Evolutionary conservation across 2,329 filamentous ascomycete genomes (phyloP), one percentile per base, ranked within the genome.

Genomic region (Microcyclospora pomicola): DNA sequence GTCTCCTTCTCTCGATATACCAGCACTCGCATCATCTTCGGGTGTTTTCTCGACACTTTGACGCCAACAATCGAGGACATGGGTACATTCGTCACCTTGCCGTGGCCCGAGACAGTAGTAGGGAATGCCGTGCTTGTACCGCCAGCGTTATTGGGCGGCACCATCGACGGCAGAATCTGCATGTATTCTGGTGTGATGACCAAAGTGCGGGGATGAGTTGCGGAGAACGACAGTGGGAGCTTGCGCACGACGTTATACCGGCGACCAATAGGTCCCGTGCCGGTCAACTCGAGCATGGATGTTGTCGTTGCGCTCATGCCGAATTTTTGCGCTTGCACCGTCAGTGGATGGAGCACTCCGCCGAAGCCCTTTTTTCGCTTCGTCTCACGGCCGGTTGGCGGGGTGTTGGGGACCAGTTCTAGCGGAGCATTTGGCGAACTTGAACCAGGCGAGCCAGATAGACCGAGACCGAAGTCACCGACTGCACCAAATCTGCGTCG

Each of bases 131-230:
- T 24, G 19, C 19, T 24, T 9, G 71, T 71, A 6, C 36, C 33
- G 3, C 27, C 15, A 33, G 46, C 45, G 12, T 52, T 47, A 31
- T 54, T 55, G 2, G 51, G 51, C 12, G 30, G 30, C 9, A 31
- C 14, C 14, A n/a, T n/a, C 16, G 64, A 62, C 2, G 83, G 82
- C 71, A 85, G 80, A 50, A 92, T 85, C 59, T 88, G 82, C 44
- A 92, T 75, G 57, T 87, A 91, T 56, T 92, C 84, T 42, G 82
- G 82, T 50, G 88, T 83, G 47, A 92, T 83, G 34, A 81, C 77
- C 31, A 91, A 65, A 9, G 84, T 73, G 41, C 82, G 75, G 49
- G 86, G 80, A 42, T 82, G 82, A 52, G 80, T 73, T 3, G 75
- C 77, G 31, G 82, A 77, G 50, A 91, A 80, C 15, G 81, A 77